A percentile compares a stretch with the other conserved stretches of the same genome.
phyloP scores from a whole-genome alignment of 1,284 basidiomycete species.

The Trichosporon inkin region DNA sequence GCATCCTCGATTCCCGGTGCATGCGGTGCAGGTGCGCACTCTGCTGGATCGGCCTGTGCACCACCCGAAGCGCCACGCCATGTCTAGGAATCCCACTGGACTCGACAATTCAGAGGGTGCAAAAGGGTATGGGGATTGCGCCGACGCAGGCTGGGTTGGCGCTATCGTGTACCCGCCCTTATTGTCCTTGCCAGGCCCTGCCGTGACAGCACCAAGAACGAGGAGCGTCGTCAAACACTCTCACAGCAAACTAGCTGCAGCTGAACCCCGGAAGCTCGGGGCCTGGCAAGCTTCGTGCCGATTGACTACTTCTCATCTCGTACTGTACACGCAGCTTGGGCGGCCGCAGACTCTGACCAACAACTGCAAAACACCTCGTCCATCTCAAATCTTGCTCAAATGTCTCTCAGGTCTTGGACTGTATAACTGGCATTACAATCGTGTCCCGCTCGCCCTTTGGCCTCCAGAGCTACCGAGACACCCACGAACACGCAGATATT shows the following conservation, averaged over 20 bases:
- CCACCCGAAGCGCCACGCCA: background rate
- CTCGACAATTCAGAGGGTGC: background rate
- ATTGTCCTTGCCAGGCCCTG: slow-evolving; percentile 4
- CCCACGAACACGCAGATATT: too few relatives aligned
- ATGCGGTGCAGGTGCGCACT: background rate
- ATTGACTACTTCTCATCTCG: slow-evolving; percentile 5
- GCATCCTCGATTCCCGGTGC: background rate
- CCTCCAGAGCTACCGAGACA: too few relatives aligned
- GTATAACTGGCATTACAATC: background rate
- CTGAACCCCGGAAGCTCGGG: slow-evolving; percentile 1
- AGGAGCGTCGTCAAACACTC: background rate
- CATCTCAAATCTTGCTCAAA: background rate
- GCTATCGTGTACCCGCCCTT: background rate
- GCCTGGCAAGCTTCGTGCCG: slow-evolving; percentile 3
- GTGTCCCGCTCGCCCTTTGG: background rate
- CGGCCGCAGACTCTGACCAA: too few relatives aligned
- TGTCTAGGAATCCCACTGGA: background rate
- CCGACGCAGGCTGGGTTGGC: too few relatives aligned
- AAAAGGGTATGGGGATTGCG: background rate
- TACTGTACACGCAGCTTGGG: background rate
- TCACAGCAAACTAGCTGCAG: background rate
- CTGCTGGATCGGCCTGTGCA: background rate
- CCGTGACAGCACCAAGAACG: background rate
- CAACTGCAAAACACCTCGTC: background rate
- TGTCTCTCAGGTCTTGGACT: background rate